Base-by-base conservation (phyloP, 805 yeast species). In the Wickerhamiella siamensis region DNA sequence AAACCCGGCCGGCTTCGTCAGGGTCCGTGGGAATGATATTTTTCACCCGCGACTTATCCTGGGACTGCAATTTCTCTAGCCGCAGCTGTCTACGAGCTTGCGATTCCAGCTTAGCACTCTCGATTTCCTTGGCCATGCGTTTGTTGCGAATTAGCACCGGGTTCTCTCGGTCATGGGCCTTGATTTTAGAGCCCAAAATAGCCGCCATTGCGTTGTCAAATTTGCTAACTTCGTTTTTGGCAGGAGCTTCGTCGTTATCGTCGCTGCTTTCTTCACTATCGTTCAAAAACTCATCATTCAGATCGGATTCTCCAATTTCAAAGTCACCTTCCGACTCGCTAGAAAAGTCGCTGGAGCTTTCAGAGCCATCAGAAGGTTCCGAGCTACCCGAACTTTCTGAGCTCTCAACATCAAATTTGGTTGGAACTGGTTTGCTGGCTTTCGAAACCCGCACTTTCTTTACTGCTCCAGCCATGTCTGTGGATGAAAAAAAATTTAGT, bases 81-180 rank as follows among this genome's bases (percentile, higher is more conserved):
- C 74, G 60, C 15, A 88, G 47, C 17, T 77, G 73, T 49, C 79
- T 69, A 53, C 74, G 77, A 9, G 95, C 97, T 58, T 84, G 82
- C 45, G 74, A 72, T 52, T 88, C 96, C 36, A 91, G 65, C 54
- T 80, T 82, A 40, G 82, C 83, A 26, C 77, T 71, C 51, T 87
- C 95, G 43, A 81, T 70, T 50, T 82, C 77, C 61, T 77, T 79
- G 0, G 77, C 72, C 33, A 71, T 67, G 50, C 79, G 81, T 54
- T 82, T 81, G 19, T 73, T 67, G 62, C 97, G 76, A 5, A 88
- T 87, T 62, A 88, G 69, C 43, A 88, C 83, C 2, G 98, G 98
- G 58, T 87, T 94, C 36, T 72, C 72, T 55, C 96, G 70, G 55
- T 81, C 84, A 53, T 88, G 81, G 0, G 95, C 93, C 58, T 91